A percentile compares a stretch with the other conserved stretches of the same genome.
Conservation (phyloP, 306 rosid genomes). For the Dryas drummondii region DNA sequence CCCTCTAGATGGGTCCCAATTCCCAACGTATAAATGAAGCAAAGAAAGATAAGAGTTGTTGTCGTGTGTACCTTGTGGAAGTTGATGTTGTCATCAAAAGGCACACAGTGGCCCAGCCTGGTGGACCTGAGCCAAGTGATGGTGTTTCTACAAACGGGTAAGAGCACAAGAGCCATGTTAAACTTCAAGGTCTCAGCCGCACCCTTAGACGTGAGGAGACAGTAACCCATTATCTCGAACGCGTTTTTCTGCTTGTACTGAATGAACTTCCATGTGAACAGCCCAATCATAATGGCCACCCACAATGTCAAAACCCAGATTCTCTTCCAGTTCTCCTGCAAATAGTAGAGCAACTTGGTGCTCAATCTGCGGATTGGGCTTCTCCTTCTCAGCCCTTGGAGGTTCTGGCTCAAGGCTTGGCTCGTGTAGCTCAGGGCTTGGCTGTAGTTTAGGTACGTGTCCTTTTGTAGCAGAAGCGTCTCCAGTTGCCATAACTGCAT, state of each 20-base stretch:
- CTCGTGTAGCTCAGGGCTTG: constrained; percentile 98
- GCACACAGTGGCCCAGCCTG: constrained; percentile 55
- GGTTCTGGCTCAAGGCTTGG: constrained; percentile 97
- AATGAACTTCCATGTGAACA: constrained; percentile 81
- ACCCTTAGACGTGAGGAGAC: constrained; percentile 88
- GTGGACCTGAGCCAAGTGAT: constrained; percentile 95
- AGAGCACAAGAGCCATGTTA: constrained; percentile 92
- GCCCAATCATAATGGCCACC: constrained; percentile 68
- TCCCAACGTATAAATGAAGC: constrained; percentile 22
- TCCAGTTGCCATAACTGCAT: constrained; percentile 97
- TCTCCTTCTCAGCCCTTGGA: constrained; percentile 77
- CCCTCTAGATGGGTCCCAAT: constrained; percentile 7
- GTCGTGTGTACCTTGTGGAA: constrained; percentile 77
- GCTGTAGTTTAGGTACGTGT: constrained; percentile 91
- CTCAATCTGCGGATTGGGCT: constrained; percentile 73
- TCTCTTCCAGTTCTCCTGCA: constrained; percentile 94
- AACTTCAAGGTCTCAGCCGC: constrained; percentile 89
- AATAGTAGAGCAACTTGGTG: constrained; percentile 60
- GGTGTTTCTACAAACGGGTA: constrained; percentile 93
- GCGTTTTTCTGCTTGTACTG: constrained; percentile 66
- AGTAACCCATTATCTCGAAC: constrained; percentile 73
- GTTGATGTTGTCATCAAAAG: constrained; percentile 98
- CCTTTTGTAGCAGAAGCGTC: constrained; percentile 89
- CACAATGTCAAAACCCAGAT: constrained; percentile 81
- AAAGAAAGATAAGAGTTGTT: neutral